phyloP scores from a whole-genome alignment of 2,329 filamentous ascomycete species.

The Chaetomiaceae sp. region DNA sequence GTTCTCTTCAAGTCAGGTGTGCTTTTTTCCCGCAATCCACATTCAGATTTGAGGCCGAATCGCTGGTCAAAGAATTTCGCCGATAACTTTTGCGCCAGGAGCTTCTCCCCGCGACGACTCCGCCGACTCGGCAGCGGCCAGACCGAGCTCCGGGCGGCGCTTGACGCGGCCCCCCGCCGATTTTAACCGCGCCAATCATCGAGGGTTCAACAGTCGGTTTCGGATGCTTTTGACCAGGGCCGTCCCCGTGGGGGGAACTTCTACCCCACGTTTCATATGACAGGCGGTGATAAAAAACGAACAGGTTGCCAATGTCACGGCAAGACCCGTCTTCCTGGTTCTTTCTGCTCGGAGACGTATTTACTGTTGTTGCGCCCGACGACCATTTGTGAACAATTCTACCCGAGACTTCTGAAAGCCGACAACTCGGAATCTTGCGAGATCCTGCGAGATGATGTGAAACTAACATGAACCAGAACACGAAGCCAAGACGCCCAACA shows the following conservation, averaged over 20 bases:
- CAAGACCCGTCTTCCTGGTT: no score
- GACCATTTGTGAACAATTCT: no score
- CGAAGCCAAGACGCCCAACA: no score
- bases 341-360: no score
- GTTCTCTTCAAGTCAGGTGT: conserved; percentile 4
- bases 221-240: neutral
- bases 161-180: neutral
- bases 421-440: no score
- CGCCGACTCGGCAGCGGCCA: conserved; percentile 15
- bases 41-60: neutral
- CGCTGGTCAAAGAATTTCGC: neutral
- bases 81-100: neutral
- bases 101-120: neutral
- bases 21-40: conserved; percentile 3
- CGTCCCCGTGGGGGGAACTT: neutral
- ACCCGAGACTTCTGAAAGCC: no score
- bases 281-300: neutral
- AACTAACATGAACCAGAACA: no score
- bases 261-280: neutral
- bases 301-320: neutral
- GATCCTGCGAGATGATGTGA: no score
- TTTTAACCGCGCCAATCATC: conserved; percentile 16
- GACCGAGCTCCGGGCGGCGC: conserved; percentile 13
- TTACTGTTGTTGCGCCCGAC: no score
- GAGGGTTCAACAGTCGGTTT: neutral